Base-by-base conservation (phyloP, 2,329 filamentous ascomycete genomes). In the Xylaria polymorpha region DNA sequence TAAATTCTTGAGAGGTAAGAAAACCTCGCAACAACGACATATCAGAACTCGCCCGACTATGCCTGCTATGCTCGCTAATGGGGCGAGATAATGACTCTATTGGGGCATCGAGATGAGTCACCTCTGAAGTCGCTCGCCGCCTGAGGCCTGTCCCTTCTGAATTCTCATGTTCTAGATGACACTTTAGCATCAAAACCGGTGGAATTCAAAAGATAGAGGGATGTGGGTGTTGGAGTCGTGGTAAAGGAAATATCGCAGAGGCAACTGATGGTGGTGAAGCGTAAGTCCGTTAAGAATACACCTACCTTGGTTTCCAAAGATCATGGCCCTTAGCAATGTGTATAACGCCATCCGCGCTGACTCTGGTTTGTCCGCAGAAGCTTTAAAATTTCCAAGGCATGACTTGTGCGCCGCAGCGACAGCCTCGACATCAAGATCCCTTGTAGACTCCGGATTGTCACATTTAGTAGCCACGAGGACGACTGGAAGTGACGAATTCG, bases 381-480 rank as follows among this genome's bases (percentile, higher is more conserved):
- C 91, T 77, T 92, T 91, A 78, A 94, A 91, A 63, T 91, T 89
- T 70, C 89, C 88, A 70, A 95, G 86, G 74, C 89, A 91, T 18
- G 91, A 86, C 68, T 91, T 87, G 74, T 92, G 92, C 72, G 87
- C 90, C 66, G 80, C 81, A 56, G 86, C 83, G 51, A 96, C 86
- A 64, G 83, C 86, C 35, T 89, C 85, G 15, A 91, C 87, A 76
- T 95, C 90, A 65, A 97, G 85, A 77, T 93, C 87, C 76, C 92
- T 90, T 68, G 89, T 84, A 67, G 88, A 86, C 71, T 91, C 88
- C 57, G 91, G 90, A 60, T 90, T 88, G 79, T 98, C 95, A 83
- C 93, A 97, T 85, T 98, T 98, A 80, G 91, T 95, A 64, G 94
- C 93, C 61, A 97, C 92, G 50, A 98, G 87, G 71, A 95, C 86